Evolutionary conservation across 2,329 filamentous ascomycete genomes (phyloP), one percentile per base, ranked within the genome.

Genomic region (Coniochaeta pulveracea): DNA sequence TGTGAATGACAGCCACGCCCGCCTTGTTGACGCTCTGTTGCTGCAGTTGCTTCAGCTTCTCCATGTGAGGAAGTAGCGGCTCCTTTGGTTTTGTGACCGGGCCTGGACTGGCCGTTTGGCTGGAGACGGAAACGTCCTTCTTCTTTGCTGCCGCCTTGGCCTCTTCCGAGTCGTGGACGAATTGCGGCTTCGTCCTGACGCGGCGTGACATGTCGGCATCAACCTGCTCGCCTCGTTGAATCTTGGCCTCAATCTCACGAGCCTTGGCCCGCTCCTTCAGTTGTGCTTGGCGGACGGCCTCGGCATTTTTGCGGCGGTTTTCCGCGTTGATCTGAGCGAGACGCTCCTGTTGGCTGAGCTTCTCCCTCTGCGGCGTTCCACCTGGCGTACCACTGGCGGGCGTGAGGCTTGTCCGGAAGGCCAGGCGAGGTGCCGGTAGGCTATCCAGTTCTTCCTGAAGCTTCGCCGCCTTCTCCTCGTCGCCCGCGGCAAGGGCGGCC

Each of bases 221-320:
- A 21, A 73, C 63, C 2, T 63, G 61, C 49, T 83, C 79, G 36
- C 77, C 77, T 24, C 76, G 69, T 39, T 73, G 73, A 28, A 76
- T 5, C 26, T 72, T 74, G 37, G 66, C 68, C 43, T 76, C 75
- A 27, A 66, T 67, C 53, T 71, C 71, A 42, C 72, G 73, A 46
- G 64, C 64, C 43, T 67, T 69, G 32, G 72, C 71, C 45, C 78
- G 72, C 59, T 98, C 91, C 44, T 80, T 80, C 36, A 94, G 66
- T 51, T 95, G 83, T 1, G 88, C 89, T 54, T 84, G 83, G 38
- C 89, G 84, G n/a, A 96, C 82, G 30, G 83, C 79, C 51, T 94
- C 84, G n/a, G 74, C 72, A 49, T 95, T 95, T 44, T 79, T 71
- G 37, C 79, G 76, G 40, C 89, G 79, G 56, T 94, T 95, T 49